Base-by-base conservation (phyloP, 306 rosid species). In the Sesbania bispinosa region DNA sequence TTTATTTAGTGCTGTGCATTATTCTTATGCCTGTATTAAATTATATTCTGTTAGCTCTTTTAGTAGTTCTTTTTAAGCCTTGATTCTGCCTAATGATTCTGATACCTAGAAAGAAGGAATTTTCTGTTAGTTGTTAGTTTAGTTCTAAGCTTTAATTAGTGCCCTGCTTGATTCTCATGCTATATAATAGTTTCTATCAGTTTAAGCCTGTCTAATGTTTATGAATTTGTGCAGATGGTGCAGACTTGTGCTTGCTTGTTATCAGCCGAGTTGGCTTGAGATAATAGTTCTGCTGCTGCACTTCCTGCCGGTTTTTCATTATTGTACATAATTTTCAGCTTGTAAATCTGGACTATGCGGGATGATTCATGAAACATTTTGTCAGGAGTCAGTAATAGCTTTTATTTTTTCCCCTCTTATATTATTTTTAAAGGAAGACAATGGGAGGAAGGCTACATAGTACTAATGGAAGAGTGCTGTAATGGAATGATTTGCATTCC, bases 291-390 rank as follows among this genome's bases (percentile, higher is more conserved):
- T 32, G 66, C 71, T 53, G 74, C 84, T 16, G 57, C 13, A 16
- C 27, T 53, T 75, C 66, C 84, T 73, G 42, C 62, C 63, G 33
- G 33, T 75, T 61, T 64, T 64, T 66, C 46, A 39, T 67, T 58
- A 73, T 19, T 83, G 89, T 87, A 83, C 58, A 89, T 89, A 84
- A 75, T 21, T 67, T 77, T 79, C 57, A 68, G 83, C 60, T 73
- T 83, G 86, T 73, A 72, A 65, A 87, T 83, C 65, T 69, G 70
- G 80, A 67, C 63, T 57, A 62, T 77, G 77, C 51, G 51, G 81
- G 84, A 41, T 61, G 64, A 69, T 52, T 27, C 24, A 29, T 38
- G 80, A 51, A 66, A 48, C 71, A 46, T 76, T 67, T 61, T 68
- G 39, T 45, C 45, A 51, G 80, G 60, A 60, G 57, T 76, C 78